Evolutionary conservation across 2,329 filamentous ascomycete species (phyloP), one percentile per base, ranked within the genome.

Genomic region (Emergomyces orientalis): DNA sequence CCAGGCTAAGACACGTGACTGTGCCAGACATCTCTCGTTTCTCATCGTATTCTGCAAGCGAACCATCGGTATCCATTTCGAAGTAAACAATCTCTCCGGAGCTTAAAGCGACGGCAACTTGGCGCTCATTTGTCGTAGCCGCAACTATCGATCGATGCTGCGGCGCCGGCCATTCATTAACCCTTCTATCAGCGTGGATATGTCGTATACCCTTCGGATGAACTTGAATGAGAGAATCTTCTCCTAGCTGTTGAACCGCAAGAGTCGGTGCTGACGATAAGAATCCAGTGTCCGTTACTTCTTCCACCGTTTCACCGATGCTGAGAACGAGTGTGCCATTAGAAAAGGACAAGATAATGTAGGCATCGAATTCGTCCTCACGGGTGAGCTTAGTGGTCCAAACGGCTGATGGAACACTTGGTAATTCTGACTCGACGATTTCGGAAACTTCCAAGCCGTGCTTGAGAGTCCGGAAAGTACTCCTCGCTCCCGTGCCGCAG

Each of bases 61-160:
- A 89, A 37, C 92, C 92, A 75, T 97, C 93, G 0, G 86, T 84
- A 71, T 97, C 94, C 86, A 97, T 93, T 74, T 99, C 95, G 69
- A 99, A 99, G 73, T 97, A 99, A 51, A 96, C 90, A 66, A 99
- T 93, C 74, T 99, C 94, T 45, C 93, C 93, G 9, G 92, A 97
- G 72, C 92, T 97, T 32, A 99, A 81, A 0, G 94, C 94, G 59
- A 97, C 88, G 3, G 91, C 91, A 32, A 99, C 90, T 76, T 99
- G 94, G 51, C 90, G 86, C 69, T 93, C 87, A 71, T 99, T 99
- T 19, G 93, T 94, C 1, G 93, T 88, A 41, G 93, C 95, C 9
- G 93, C 91, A 56, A 97, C 91, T 67, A 99, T 97, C 0, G 93
- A 95, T 27, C 94, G 86, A 79, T 99, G 93, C 68, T 95, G 88